Evolutionary conservation across 1,284 basidiomycete genomes (phyloP), one percentile per base, ranked within the genome.

Genomic region (Naganishia sp.): DNA sequence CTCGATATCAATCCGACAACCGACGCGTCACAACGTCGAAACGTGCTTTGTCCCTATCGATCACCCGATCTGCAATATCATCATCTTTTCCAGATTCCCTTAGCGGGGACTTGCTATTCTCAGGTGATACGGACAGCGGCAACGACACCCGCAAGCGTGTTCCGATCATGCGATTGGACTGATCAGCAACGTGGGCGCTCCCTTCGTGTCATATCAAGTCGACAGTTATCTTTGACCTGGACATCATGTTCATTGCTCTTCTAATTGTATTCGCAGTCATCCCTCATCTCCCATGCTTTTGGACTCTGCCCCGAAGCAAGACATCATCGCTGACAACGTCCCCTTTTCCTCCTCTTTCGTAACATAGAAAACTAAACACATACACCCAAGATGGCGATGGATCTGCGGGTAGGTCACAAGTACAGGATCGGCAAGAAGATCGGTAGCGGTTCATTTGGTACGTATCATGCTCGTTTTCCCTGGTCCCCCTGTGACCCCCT

Each of bases 391-490:
- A 80, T 80, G 79, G 76, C 77, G 45, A 88, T 97, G 78, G 94
- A 97, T 84, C 89, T 97, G 74, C 87, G 94, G 73, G 94, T 98
- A 51, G 94, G 95, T 75, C 94, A 94, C 78, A 98, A 98, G 84
- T 97, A 96, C 85, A 88, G 95, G 76, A 90, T 99, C 72, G 96
- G 95, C 71, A 98, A 98, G 86, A 99, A 99, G 89, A 98, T 99
- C 76, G 96, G 96, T 72, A 96, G 92, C 53, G 96, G 95, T 70
- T 98, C 95, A 63, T 98, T 98, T 76, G 94, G 95, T 94, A 74
- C 75, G 90, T 83, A 28, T 54, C 42, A 35, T 18, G 7, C 17
- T 21, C n/a, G 2, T 45, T 47, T 21, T 25, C 17, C 50, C 15
- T n/a, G n/a, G 31, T 28, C 46, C 52, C 3, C 13, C 46, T 39